These are phyloP conservation scores for Saturnispora hagleri DNA, from an alignment of 805 yeast species.

Conservation along the genomic window DNA sequence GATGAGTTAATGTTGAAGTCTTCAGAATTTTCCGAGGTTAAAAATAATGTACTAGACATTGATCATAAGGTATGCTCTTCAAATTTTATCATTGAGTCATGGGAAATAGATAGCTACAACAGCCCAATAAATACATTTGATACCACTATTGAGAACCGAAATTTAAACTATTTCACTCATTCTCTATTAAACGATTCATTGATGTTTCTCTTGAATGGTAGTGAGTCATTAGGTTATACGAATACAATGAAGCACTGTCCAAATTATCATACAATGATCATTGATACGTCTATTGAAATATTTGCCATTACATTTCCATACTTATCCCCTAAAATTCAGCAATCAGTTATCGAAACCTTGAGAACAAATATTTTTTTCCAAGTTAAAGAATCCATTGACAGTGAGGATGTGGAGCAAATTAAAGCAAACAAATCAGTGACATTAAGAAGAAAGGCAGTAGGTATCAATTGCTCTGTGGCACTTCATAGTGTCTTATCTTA, in stretches of 20 bases:
- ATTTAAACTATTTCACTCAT: slow-evolving; percentile 32
- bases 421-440: slow-evolving; percentile 9
- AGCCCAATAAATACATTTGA: slow-evolving; percentile 22
- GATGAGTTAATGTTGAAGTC: slow-evolving; percentile 27
- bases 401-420: slow-evolving; percentile 8
- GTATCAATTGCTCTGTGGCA: slow-evolving; percentile 56
- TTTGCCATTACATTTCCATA: slow-evolving; percentile 63
- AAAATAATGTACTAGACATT: slow-evolving; percentile 18
- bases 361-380: slow-evolving; percentile 42
- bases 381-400: slow-evolving; percentile 21
- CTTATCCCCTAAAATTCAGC: slow-evolving; percentile 71
- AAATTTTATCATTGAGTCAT: slow-evolving; percentile 26
- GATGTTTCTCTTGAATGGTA: slow-evolving; percentile 22
- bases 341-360: slow-evolving; percentile 76
- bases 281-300: slow-evolving; percentile 74
- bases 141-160: slow-evolving; percentile 23
- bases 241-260: slow-evolving; percentile 31
- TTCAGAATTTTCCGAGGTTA: neutral
- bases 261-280: slow-evolving; percentile 40
- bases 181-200: slow-evolving; percentile 36
- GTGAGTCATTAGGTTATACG: slow-evolving; percentile 27
- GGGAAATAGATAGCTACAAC: slow-evolving; percentile 22
- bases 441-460: slow-evolving; percentile 36
- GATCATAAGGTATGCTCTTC: slow-evolving; percentile 18
- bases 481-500: slow-evolving; percentile 41